Base-by-base conservation (phyloP, 805 yeast species). In the Pichia ethanolica region DNA sequence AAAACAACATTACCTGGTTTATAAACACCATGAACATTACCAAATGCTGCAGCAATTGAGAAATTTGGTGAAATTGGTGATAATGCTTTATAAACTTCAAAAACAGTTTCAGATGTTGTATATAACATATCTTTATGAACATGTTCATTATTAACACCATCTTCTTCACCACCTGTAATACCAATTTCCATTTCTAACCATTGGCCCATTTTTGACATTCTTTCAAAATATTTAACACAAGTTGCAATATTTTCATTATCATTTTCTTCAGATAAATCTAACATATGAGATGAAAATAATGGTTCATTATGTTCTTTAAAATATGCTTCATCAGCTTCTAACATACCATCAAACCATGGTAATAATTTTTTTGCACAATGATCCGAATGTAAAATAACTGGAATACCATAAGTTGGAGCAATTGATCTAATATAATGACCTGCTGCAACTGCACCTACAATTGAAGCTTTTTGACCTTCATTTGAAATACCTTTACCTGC, bases 91-190 rank as follows among this genome's bases (percentile, higher is more conserved):
- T 89, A 79, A 64, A 93, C 98, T 59, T 81, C 82, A 75, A 70
- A 93, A 49, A 93, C 96, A 61, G 96, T 91, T 76, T 87, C 96
- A 64, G 99, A 89, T 63, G 83, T 81, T 62, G 99, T 93, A 86
- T 91, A 93, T 65, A 93, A 78, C 57, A 86, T 71, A 56, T 86
- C 89, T 75, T 86, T 85, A 68, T 81, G 81, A 59, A 88, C 97
- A 71, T 82, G 79, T 74, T 91, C 95, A 82, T 93, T 93, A 85
- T 93, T 93, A 67, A 93, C 99, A 83, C 99, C 99, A 70, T 93
- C 99, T 78, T 93, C 99, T 80, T 93, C 99, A 84, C 99, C 99
- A 77, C 99, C 99, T 71, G 99, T 93, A 83, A 93, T 93, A 83
- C 99, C 99, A 70, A 93, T 93, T 81, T 93, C 99, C 99, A 93